Evolutionary conservation across 345 rosid genomes (phyloP).

Genomic region (Erysimum cheiranthoides): DNA sequence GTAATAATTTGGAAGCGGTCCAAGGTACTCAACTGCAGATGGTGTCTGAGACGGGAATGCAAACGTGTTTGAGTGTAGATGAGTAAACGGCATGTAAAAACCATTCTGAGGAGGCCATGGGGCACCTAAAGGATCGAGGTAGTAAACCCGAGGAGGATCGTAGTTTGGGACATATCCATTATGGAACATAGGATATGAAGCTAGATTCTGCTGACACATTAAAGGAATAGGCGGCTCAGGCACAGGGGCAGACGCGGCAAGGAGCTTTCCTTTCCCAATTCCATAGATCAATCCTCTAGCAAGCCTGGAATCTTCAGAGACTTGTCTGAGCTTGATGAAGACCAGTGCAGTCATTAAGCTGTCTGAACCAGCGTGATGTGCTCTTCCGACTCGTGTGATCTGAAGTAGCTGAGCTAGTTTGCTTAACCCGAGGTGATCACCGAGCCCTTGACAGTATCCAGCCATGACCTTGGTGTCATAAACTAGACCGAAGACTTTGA

Average conservation of each 20-base stretch:
- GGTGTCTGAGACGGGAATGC: slow-evolving; percentile 22
- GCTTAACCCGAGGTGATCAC: slow-evolving; percentile 36
- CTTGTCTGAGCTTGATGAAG: slow-evolving; percentile 31
- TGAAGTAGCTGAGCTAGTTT: slow-evolving; percentile 38
- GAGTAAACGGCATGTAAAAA: slow-evolving; percentile 19
- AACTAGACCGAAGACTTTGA: slow-evolving; percentile 27
- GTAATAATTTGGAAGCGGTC: slow-evolving; percentile 13
- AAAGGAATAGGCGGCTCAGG: background rate
- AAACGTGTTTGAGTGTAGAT: slow-evolving; percentile 17
- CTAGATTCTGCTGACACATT: slow-evolving; percentile 32
- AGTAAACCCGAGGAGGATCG: background rate
- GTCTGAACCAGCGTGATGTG: slow-evolving; percentile 46
- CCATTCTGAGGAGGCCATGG: slow-evolving; percentile 24
- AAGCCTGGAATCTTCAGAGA: slow-evolving; percentile 14
- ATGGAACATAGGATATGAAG: slow-evolving; percentile 26
- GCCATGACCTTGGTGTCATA: slow-evolving; percentile 48
- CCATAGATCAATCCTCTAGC: slow-evolving; percentile 45
- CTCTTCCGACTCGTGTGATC: slow-evolving; percentile 31
- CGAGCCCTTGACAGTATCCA: slow-evolving; percentile 32
- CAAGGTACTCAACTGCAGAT: slow-evolving; percentile 34
- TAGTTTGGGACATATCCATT: slow-evolving; percentile 33
- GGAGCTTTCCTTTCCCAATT: slow-evolving; percentile 10
- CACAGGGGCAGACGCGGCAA: background rate
- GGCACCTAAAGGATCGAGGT: background rate
- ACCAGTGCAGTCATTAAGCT: slow-evolving; percentile 43